Evolutionary conservation across 768 basidiomycete genomes (phyloP).

Genomic region (Calocybe indica): DNA sequence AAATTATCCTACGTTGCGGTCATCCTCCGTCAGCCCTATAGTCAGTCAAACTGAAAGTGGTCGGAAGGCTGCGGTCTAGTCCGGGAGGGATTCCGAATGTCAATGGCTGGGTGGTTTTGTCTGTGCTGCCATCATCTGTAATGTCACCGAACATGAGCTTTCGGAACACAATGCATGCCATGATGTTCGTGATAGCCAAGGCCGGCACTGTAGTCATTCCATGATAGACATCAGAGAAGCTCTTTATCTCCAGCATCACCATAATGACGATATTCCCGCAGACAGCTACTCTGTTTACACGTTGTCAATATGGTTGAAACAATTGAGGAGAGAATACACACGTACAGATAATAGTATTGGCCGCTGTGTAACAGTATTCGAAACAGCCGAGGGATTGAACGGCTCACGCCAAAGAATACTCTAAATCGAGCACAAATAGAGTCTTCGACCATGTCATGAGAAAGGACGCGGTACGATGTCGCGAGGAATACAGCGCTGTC

Average conservation of each 20-base stretch:
- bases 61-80: too few species aligned
- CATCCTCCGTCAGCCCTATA: too few species aligned
- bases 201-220: conserved; percentile 1
- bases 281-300: conserved; percentile 7
- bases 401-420: conserved; percentile 10
- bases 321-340: background rate
- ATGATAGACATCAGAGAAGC: background rate
- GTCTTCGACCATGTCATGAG: conserved; percentile 2
- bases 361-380: conserved; percentile 20
- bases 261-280: conserved; percentile 5
- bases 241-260: background rate
- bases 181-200: conserved; percentile 3
- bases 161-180: conserved; percentile 8
- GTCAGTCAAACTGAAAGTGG: too few species aligned
- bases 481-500: conserved; percentile 25
- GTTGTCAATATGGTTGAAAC: background rate
- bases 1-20: too few species aligned
- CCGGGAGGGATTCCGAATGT: too few species aligned
- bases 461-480: conserved; percentile 19
- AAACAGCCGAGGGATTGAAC: conserved; percentile 19
- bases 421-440: conserved; percentile 1
- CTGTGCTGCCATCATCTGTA: too few species aligned
- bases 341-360: conserved; percentile 27
- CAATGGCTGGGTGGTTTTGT: too few species aligned
- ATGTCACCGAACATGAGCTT: conserved; percentile 9